Base-by-base conservation (phyloP, 2,329 filamentous ascomycete genomes). In the Penicillium fuscoglaucum region DNA sequence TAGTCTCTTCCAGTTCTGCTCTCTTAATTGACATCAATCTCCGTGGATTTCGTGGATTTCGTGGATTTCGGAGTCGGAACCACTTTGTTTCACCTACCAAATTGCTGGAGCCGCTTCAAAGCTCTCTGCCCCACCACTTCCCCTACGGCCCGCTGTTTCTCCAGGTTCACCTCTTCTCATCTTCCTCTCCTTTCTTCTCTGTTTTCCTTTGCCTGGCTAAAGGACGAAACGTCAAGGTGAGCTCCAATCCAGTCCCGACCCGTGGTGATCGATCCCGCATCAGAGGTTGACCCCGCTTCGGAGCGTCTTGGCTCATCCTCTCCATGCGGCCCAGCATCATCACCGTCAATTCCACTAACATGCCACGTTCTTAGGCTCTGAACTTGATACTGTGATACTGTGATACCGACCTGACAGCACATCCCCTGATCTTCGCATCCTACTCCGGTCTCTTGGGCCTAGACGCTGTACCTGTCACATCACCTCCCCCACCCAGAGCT, bases 61-160 rank as follows among this genome's bases (percentile, higher is more conserved):
- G 2, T 41, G 17, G 3, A 13, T 28, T 31, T 15, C 44, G 31
- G 3, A n/a, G 12, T 47, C 10, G 41, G 28, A 43, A 45, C 43
- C 43, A 45, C 35, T 54, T 29, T 33, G 43, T 53, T 57, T 54
- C 55, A 31, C 47, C 29, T 50, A 31, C 47, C 29, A 51, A 43
- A 48, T 57, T 47, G 49, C 37, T 21, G 50, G 43, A 57, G 50
- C 48, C 49, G 50, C 45, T n/a, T 46, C 45, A 50, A 19, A 56
- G 54, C 54, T 56, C 45, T 50, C 29, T 58, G 51, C 56, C 56
- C 56, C 51, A 58, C 51, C 39, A 43, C 13, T 8, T 43, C 29
- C 39, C 50, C 43, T 53, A 57, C 55, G 55, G 49, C 55, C 55
- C 54, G 45, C 49, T 46, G 51, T 50, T 58, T 58, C 56, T 58